Conservation (phyloP, 768 basidiomycete genomes). For the Amanita molliuscula region DNA sequence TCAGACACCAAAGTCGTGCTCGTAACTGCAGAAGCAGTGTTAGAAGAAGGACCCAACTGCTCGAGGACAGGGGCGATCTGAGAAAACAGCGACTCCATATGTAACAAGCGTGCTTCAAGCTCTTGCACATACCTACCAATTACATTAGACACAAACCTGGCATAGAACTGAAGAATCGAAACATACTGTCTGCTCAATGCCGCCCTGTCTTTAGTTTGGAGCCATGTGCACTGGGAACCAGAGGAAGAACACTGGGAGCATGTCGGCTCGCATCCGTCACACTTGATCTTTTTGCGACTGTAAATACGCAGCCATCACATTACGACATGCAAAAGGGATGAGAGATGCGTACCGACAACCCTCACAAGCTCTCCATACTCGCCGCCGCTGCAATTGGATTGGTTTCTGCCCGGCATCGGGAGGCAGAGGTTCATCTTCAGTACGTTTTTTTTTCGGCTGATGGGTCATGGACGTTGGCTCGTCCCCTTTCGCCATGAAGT, state of each 20-base stretch:
- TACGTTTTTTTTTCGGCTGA: slow-evolving; percentile 68
- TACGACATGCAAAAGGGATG: slow-evolving; percentile 1
- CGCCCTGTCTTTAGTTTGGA: slow-evolving; percentile 86
- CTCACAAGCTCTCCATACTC: slow-evolving; percentile 89
- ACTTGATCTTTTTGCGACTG: slow-evolving; percentile 91
- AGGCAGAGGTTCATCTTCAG: slow-evolving; percentile 46
- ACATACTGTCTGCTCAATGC: slow-evolving; percentile 84
- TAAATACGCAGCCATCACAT: slow-evolving; percentile 9
- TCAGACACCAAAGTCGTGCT: slow-evolving; percentile 27
- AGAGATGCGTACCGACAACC: slow-evolving; percentile 59
- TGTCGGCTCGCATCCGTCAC: slow-evolving; percentile 80
- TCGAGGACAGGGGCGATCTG: slow-evolving; percentile 76
- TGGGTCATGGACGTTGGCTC: slow-evolving; percentile 16
- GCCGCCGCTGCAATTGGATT: slow-evolving; percentile 63
- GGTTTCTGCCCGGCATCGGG: slow-evolving; percentile 57
- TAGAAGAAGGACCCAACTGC: slow-evolving; percentile 50
- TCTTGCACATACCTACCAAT: slow-evolving; percentile 75
- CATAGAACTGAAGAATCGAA: slow-evolving; percentile 3
- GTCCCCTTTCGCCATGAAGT: slow-evolving; percentile 39
- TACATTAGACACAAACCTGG: slow-evolving; percentile 7
- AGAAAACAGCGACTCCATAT: slow-evolving; percentile 81
- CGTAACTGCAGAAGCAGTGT: slow-evolving; percentile 23
- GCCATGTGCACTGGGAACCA: slow-evolving; percentile 75
- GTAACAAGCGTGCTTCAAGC: slow-evolving; percentile 76
- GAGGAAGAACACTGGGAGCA: slow-evolving; percentile 75